phyloP scores from a whole-genome alignment of 1,284 basidiomycete genomes.

The Kalmanozyma brasiliensis region DNA sequence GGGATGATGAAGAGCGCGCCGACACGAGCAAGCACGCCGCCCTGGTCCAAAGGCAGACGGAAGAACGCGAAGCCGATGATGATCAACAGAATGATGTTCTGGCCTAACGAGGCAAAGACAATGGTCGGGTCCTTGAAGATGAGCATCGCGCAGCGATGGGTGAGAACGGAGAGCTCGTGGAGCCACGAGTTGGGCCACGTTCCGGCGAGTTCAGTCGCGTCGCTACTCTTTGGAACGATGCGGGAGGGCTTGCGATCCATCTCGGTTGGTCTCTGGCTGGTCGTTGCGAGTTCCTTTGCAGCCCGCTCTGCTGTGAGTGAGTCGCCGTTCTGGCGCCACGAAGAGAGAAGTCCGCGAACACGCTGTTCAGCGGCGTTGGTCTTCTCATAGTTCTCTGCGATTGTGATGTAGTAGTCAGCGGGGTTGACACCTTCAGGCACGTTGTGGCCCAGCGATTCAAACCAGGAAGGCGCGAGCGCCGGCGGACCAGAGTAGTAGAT shows the following conservation, averaged over 20 bases:
- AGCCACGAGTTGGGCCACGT: conserved; percentile 52
- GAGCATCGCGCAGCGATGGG: conserved; percentile 43
- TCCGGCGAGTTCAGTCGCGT: conserved; percentile 19
- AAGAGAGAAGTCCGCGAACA: conserved; percentile 32
- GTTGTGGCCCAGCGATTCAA: conserved; percentile 21
- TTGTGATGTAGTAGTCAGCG: conserved; percentile 49
- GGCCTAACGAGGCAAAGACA: conserved; percentile 43
- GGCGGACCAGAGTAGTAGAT: conserved; percentile 52
- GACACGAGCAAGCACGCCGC: conserved; percentile 48
- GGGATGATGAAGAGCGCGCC: conserved; percentile 55
- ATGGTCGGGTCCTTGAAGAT: conserved; percentile 48
- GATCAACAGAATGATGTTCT: conserved; percentile 43
- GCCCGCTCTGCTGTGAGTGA: conserved; percentile 10
- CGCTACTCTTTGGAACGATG: conserved; percentile 27
- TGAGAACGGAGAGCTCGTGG: conserved; percentile 42
- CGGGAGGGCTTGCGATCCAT: conserved; percentile 13
- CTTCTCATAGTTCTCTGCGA: conserved; percentile 51
- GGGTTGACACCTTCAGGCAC: conserved; percentile 49
- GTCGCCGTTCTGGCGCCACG: conserved; percentile 35
- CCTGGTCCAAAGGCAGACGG: conserved; percentile 33
- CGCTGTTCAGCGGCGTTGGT: conserved; percentile 46
- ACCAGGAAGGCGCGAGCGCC: conserved; percentile 38
- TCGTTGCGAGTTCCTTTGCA: background rate
- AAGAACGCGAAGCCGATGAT: conserved; percentile 56
- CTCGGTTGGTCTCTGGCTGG: too few species aligned